Evolutionary conservation across 257 asterid species (phyloP).

Genomic region (Solanum bulbocastanum): DNA sequence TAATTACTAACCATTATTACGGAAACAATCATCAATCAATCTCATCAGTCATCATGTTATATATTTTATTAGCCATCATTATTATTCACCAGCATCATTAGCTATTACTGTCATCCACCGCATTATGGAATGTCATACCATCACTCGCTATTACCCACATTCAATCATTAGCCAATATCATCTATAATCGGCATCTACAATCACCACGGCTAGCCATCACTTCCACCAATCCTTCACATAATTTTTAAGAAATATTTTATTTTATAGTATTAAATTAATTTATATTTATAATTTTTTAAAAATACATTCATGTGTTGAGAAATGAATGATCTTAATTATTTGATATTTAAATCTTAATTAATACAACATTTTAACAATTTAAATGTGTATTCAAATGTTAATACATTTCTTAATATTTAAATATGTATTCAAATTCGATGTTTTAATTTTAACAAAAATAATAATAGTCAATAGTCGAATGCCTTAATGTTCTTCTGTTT

Average conservation of each 20-base stretch:
- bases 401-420: no score
- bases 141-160: not conserved
- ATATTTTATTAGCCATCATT: no score
- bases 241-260: not conserved
- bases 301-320: no score
- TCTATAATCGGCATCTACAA: not conserved
- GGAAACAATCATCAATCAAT: accelerated
- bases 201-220: accelerated
- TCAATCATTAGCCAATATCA: accelerated
- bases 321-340: not conserved
- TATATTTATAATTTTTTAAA: not conserved
- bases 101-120: not conserved
- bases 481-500: not conserved
- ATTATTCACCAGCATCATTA: not conserved
- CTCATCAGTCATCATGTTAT: no score
- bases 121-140: accelerated
- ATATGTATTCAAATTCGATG: not conserved
- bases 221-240: not conserved
- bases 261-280: not conserved
- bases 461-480: no score
- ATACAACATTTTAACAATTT: no score
- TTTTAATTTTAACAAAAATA: no score
- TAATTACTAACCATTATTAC: accelerated
- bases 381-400: no score
- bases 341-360: not conserved